Evolutionary conservation across 441 rosid species (phyloP).

Genomic region (Flueggea neowawraea): DNA sequence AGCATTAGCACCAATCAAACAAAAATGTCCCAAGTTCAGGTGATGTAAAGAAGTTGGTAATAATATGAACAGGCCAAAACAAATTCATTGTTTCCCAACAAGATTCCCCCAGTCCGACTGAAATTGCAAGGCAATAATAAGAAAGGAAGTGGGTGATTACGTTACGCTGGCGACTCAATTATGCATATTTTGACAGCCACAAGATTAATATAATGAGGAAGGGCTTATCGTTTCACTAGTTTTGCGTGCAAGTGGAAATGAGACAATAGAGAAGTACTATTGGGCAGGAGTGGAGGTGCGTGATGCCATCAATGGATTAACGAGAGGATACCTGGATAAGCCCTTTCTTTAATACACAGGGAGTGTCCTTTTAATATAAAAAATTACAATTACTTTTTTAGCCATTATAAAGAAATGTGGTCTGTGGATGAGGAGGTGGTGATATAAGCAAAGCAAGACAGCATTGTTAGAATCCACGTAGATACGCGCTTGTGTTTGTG

Average conservation of each 20-base stretch:
- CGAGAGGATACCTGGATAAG: background rate
- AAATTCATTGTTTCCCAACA: no score
- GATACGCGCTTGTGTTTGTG: constrained; percentile 21
- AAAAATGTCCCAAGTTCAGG: no score
- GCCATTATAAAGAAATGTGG: no score
- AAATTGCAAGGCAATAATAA: background rate
- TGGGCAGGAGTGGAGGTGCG: constrained; percentile 18
- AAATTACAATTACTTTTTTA: no score
- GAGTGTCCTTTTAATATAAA: no score
- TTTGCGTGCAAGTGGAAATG: constrained; percentile 12
- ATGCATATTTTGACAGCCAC: no score
- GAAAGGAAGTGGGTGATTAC: background rate
- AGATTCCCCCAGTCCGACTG: background rate
- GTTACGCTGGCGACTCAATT: background rate
- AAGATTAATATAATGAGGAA: no score
- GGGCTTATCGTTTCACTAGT: background rate
- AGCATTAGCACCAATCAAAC: no score
- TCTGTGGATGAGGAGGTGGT: background rate
- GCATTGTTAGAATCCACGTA: constrained; percentile 51
- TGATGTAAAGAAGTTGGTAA: no score
- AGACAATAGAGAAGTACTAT: constrained; percentile 8
- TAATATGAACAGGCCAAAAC: no score
- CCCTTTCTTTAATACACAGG: no score
- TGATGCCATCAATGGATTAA: constrained; percentile 8
- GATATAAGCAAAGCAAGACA: constrained; percentile 29